Evolutionary conservation across 2,329 filamentous ascomycete genomes (phyloP).

Genomic region (Daldinia eschscholtzii): DNA sequence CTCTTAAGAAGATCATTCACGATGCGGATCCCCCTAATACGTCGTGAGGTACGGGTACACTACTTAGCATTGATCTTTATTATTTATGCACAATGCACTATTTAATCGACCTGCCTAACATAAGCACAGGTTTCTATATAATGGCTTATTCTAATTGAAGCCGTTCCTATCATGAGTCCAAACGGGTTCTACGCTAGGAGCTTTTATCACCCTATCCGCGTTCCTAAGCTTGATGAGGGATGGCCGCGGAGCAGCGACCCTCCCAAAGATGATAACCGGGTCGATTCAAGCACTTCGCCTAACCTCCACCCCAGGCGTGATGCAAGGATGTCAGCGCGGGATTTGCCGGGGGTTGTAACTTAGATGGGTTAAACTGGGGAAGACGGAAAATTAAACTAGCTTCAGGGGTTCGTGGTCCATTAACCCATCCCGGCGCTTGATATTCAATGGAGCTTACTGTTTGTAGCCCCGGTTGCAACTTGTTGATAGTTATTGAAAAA

Average conservation of each 20-base stretch:
- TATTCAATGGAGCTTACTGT: slow-evolving; percentile 40
- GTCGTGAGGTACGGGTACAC: slow-evolving; percentile 9
- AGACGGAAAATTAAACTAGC: slow-evolving; percentile 38
- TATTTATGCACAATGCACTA: slow-evolving; percentile 29
- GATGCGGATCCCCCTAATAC: slow-evolving; percentile 12
- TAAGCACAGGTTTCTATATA: background rate
- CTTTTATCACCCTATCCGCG: background rate
- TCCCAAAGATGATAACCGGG: slow-evolving; percentile 33
- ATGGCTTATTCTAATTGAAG: slow-evolving; percentile 20
- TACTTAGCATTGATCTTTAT: slow-evolving; percentile 25
- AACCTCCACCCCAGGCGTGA: slow-evolving; percentile 22
- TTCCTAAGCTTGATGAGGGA: slow-evolving; percentile 22
- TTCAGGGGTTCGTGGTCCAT: slow-evolving; percentile 39
- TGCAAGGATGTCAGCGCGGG: slow-evolving; percentile 34
- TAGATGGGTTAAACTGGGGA: slow-evolving; percentile 30
- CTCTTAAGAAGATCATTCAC: slow-evolving; percentile 30
- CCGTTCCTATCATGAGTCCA: slow-evolving; percentile 4
- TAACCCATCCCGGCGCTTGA: slow-evolving; percentile 25
- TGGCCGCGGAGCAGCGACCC: slow-evolving; percentile 32
- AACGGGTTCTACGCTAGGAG: slow-evolving; percentile 1
- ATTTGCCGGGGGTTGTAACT: slow-evolving; percentile 35
- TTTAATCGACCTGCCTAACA: background rate
- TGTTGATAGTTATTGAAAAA: slow-evolving; percentile 33
- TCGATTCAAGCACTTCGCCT: slow-evolving; percentile 37
- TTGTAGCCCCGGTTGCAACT: slow-evolving; percentile 39